phyloP scores from a whole-genome alignment of 306 rosid species.

The Prunus mume region DNA sequence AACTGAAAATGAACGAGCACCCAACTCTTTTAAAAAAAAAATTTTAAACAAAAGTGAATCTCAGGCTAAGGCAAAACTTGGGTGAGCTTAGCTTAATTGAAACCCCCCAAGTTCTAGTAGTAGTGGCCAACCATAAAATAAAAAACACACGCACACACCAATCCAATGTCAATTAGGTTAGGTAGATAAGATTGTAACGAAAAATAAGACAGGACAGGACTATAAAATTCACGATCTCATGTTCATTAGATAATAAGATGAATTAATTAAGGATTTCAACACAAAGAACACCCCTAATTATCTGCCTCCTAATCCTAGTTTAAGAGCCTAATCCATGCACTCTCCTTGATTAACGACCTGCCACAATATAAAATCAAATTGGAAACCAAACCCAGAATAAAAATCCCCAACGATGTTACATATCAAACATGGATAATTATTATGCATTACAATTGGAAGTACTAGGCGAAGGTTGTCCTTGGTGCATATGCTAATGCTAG shows the following conservation, averaged over 20 bases:
- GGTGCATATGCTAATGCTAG: not conserved
- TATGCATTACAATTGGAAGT: not conserved
- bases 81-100: too few relatives aligned
- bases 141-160: not conserved
- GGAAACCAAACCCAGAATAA: not conserved
- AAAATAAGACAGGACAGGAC: not conserved
- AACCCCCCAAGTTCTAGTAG: too few relatives aligned
- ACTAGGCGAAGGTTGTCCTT: not conserved
- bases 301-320: not conserved
- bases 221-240: not conserved
- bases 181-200: not conserved
- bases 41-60: too few relatives aligned
- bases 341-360: not conserved
- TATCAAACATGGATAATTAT: not conserved
- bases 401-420: not conserved
- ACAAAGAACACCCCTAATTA: not conserved
- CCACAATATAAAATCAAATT: not conserved
- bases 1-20: too few relatives aligned
- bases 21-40: too few relatives aligned
- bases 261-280: not conserved
- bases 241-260: not conserved
- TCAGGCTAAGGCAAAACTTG: too few relatives aligned
- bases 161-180: not conserved
- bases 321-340: not conserved
- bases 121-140: too few relatives aligned